These are phyloP conservation scores for Nakazawaea siamensis DNA, from an alignment of 805 yeast species.

Conservation along the genomic window DNA sequence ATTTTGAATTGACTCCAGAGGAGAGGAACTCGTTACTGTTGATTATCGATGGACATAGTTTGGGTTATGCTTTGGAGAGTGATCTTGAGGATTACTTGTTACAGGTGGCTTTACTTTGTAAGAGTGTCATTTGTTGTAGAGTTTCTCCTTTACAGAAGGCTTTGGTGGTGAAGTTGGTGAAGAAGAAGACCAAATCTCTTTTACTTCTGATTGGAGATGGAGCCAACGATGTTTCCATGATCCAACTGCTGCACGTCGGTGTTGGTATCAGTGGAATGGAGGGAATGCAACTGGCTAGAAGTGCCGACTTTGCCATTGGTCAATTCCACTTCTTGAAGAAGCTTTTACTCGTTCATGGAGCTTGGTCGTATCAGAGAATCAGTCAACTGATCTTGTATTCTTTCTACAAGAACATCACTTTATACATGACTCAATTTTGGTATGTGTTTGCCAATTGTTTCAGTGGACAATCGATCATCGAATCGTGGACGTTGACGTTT, in stretches of 20 bases:
- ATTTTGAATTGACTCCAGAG: constrained; percentile 55
- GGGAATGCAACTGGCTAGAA: constrained; percentile 98
- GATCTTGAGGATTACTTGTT: constrained; percentile 73
- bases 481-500: constrained; percentile 95
- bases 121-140: constrained; percentile 95
- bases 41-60: constrained; percentile 89
- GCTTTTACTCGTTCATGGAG: constrained; percentile 84
- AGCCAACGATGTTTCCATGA: constrained; percentile 98
- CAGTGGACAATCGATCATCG: constrained; percentile 93
- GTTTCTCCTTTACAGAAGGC: constrained; percentile 98
- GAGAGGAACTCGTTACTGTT: constrained; percentile 79
- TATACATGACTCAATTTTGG: constrained; percentile 99
- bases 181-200: constrained; percentile 66
- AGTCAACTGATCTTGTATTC: constrained; percentile 90
- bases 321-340: constrained; percentile 85
- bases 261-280: constrained; percentile 99
- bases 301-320: constrained; percentile 96
- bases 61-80: constrained; percentile 76
- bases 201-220: constrained; percentile 96
- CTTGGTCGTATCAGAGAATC: constrained; percentile 96
- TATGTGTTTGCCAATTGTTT: constrained; percentile 86
- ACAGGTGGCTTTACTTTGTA: constrained; percentile 77
- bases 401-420: constrained; percentile 89
- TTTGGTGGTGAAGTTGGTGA: constrained; percentile 88
- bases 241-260: constrained; percentile 98